phyloP scores from a whole-genome alignment of 352 stramenopile species.

The Pythium rhizo-oryzae region DNA sequence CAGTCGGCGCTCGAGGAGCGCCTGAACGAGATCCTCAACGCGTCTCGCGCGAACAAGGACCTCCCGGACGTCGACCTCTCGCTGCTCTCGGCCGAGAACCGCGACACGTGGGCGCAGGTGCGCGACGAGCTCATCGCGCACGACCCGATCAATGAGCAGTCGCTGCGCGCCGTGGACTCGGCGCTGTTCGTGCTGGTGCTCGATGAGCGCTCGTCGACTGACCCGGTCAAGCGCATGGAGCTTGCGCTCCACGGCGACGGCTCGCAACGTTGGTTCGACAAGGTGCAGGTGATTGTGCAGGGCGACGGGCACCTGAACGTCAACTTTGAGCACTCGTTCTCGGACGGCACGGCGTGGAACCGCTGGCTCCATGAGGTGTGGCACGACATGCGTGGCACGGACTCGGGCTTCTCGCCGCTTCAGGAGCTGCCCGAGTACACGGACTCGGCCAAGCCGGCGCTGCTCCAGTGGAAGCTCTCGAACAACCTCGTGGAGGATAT shows the following conservation, averaged over 20 bases:
- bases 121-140: slow-evolving; percentile 71
- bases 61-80: slow-evolving; percentile 64
- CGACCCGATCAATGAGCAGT: slow-evolving; percentile 71
- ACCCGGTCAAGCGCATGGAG: slow-evolving; percentile 78
- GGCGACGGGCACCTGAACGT: slow-evolving; percentile 84
- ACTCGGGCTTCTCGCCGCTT: slow-evolving; percentile 73
- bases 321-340: slow-evolving; percentile 96
- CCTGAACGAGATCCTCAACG: slow-evolving; percentile 72
- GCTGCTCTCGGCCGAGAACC: slow-evolving; percentile 80
- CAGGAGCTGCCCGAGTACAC: slow-evolving; percentile 63
- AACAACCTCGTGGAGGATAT: slow-evolving; percentile 77
- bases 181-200: slow-evolving; percentile 90
- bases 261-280: slow-evolving; percentile 93
- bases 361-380: slow-evolving; percentile 92
- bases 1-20: slow-evolving; percentile 66
- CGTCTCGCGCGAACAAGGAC: slow-evolving; percentile 30
- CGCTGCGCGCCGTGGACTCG: slow-evolving; percentile 84
- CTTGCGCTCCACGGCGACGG: slow-evolving; percentile 86
- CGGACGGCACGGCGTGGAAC: slow-evolving; percentile 93
- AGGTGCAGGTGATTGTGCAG: slow-evolving; percentile 90
- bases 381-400: slow-evolving; percentile 85
- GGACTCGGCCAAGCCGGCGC: slow-evolving; percentile 43
- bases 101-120: slow-evolving; percentile 85
- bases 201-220: slow-evolving; percentile 66
- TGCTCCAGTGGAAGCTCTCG: slow-evolving; percentile 76